Evolutionary conservation across 164 flowering plant species (phyloP), one percentile per base, ranked within the genome.

Genomic region (Liquidambar formosana): DNA sequence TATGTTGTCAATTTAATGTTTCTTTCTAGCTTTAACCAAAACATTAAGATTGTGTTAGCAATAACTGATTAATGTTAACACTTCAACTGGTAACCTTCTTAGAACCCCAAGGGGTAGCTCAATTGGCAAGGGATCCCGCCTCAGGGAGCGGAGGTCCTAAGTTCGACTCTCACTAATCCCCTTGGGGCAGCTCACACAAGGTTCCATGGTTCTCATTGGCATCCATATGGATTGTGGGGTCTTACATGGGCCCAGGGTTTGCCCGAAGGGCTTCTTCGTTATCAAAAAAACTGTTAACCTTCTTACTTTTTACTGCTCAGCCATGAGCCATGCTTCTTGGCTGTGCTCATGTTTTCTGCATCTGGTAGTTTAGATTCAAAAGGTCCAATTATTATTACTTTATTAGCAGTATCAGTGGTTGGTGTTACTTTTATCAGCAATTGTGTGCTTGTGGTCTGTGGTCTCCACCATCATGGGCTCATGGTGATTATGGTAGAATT

Each of bases 401-500:
- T 8, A 19, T 1, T 61, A 9, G 64, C 26, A 38, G 10, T 43
- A 27, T 6, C 11, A 18, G 47, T 41, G 23, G 23, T 18, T 19
- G 49, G 5, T 16, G 21, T 51, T 51, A 51, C 41, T 33, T 33
- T 2, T 33, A 33, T 2, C 4, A 33, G 41, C 41, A 33, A 63
- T 45, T 51, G 1, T 14, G 27, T 61, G 60, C 60, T 57, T 14
- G 21, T 73, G 59, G 47, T 41, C 19, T 56, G 71, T 73, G 67
- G 76, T 45, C 67, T 67, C 76, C 67, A 62, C 71, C 67, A 48
- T 38, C 16, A 46, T 62, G 38, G 52, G 63, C 33, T 38, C 16
- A 46, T 62, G 38, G 52, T 63, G 75, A 25, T 16, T 53, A 53
- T 65, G 44, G 26, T 41, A 16, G 49, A 13, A 14, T 67, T 12